Evolutionary conservation across 345 rosid species (phyloP).

Genomic region (Gossypium stocksii): DNA sequence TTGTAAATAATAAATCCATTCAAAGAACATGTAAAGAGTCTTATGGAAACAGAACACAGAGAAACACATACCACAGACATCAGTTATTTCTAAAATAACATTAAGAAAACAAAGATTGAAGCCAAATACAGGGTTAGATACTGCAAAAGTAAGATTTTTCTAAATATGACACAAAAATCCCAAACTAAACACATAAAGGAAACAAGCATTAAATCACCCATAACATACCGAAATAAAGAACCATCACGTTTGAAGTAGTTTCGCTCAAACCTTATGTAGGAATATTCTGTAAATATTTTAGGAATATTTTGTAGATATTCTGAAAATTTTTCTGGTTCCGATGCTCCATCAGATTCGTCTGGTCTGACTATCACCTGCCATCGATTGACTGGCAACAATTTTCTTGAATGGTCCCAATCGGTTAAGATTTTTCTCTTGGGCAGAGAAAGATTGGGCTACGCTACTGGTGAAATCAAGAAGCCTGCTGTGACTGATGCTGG

Average conservation of each 20-base stretch:
- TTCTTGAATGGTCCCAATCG: too few relatives aligned
- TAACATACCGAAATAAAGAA: not conserved
- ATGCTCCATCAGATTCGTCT: too few relatives aligned
- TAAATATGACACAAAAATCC: not conserved
- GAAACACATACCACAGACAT: not conserved
- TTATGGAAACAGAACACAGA: not conserved
- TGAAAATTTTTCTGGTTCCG: too few relatives aligned
- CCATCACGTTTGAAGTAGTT: not conserved
- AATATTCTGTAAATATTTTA: too few relatives aligned
- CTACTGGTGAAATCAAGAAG: too few relatives aligned
- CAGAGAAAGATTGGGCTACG: too few relatives aligned
- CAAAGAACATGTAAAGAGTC: conserved; percentile 1
- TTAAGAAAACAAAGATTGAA: not conserved
- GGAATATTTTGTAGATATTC: too few relatives aligned
- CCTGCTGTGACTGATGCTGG: too few relatives aligned
- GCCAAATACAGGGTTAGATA: not conserved
- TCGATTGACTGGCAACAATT: too few relatives aligned
- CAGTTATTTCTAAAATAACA: not conserved
- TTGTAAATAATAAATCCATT: not conserved
- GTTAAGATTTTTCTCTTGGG: too few relatives aligned
- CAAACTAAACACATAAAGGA: not conserved
- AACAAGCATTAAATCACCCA: conserved; percentile 1
- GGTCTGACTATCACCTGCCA: too few relatives aligned
- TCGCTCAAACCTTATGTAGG: conserved; percentile 2
- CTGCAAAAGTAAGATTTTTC: not conserved